Evolutionary conservation across 257 asterid genomes (phyloP), one percentile per base, ranked within the genome.

Genomic region (Plantago major): DNA sequence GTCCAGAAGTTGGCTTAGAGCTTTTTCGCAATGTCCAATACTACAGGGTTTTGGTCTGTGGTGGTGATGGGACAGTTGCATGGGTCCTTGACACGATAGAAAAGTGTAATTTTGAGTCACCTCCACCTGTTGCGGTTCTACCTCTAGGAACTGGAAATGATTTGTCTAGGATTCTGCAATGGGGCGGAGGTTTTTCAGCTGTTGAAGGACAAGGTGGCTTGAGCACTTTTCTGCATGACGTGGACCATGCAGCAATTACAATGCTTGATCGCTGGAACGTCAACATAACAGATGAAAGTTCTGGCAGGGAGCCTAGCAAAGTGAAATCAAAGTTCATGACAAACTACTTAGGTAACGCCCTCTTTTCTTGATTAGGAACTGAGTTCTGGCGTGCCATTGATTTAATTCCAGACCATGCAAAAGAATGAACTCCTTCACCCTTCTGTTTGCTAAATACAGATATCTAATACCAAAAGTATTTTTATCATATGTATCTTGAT

Each of bases 101-200:
- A 73, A 84, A 71, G 84, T 71, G 53, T 57, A 79, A 83, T 74
- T 85, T 77, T 57, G 87, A 79, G 73, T 81, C 89, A 13, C 96
- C 96, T 33, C 96, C 96, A 69, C 96, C 95, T 1, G 95, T 88
- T 52, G 94, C 95, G 17, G 70, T 85, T 73, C 95, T 88, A 71
- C 96, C 96, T 38, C 69, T 88, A 71, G 96, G 96, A 66, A 88
- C 96, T 50, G 96, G 96, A 73, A 88, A 88, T 78, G 96, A 88
- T 81, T 72, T 88, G 76, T 83, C 95, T 48, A 79, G 95, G 73
- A 85, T 83, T 58, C 75, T 88, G 62, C 85, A 73, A 22, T 88
- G 96, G 96, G 96, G 96, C 62, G 84, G 92, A 45, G 92, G 96
- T 19, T 81, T 81, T 72, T 84, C 95, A 46, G 78, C 74, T 12